These are phyloP conservation scores for Neurospora sublineolata DNA, from an alignment of 495 filamentous ascomycete species.

Conservation along the genomic window DNA sequence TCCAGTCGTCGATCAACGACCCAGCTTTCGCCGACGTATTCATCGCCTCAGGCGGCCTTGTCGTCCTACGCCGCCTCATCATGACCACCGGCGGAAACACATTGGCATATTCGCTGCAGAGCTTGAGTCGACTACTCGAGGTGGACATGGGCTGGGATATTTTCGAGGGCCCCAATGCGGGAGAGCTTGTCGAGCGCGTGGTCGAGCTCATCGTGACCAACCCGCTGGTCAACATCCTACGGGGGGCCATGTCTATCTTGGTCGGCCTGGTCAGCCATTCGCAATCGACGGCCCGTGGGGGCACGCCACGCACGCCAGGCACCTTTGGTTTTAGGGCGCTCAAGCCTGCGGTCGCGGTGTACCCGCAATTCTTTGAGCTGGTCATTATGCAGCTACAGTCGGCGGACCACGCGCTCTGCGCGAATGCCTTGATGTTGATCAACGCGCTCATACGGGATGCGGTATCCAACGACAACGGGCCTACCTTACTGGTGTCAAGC, in stretches of 20 bases:
- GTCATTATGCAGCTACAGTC: slow-evolving; percentile 79
- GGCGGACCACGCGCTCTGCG: slow-evolving; percentile 92
- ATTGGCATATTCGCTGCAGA: slow-evolving; percentile 84
- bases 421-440: slow-evolving; percentile 87
- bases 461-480: slow-evolving; percentile 55
- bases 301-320: slow-evolving; percentile 31
- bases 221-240: slow-evolving; percentile 91
- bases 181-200: slow-evolving; percentile 54
- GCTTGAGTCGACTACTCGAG: slow-evolving; percentile 74
- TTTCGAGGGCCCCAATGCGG: slow-evolving; percentile 38
- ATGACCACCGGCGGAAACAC: slow-evolving; percentile 85
- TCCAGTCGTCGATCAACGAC: slow-evolving; percentile 87
- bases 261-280: slow-evolving; percentile 86
- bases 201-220: slow-evolving; percentile 93
- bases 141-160: slow-evolving; percentile 97
- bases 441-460: slow-evolving; percentile 93
- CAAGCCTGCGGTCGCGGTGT: slow-evolving; percentile 79
- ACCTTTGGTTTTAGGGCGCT: slow-evolving; percentile 78
- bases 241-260: slow-evolving; percentile 92
- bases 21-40: slow-evolving; percentile 95
- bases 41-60: slow-evolving; percentile 76
- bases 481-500: slow-evolving; percentile 20
- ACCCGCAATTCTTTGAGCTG: slow-evolving; percentile 91
- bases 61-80: slow-evolving; percentile 67
- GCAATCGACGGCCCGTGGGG: slow-evolving; percentile 34